Evolutionary conservation across 768 basidiomycete genomes (phyloP), one percentile per base, ranked within the genome.

Genomic region (Dentipellis fragilis): DNA sequence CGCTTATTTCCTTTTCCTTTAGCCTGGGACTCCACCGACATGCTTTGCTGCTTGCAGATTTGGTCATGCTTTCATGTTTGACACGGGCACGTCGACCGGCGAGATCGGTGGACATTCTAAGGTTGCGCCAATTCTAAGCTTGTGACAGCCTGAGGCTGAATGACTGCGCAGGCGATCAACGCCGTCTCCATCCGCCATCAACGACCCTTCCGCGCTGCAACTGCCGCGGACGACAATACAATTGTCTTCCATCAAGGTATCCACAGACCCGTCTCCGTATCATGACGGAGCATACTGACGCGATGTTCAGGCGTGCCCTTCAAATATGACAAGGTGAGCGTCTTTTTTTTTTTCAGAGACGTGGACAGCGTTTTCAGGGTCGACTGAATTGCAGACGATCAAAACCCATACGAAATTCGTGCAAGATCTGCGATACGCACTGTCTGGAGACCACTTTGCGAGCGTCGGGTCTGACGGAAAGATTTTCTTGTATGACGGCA

Each of bases 91-190:
- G 7, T 88, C 88, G 0, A 86, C 84, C 2, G 95, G 94, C 8
- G 91, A 92, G 57, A 91, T 98, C 57, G 77, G 77, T 11, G 94
- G 94, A 0, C 94, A 97, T 67, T 82, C 84, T 51, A 98, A 97
- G 78, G 90, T 86, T 21, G 42, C 14, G 14, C 19, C 42, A 29
- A 29, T 29, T 29, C 29, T 6, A 29, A 45, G 42, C 42, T 17
- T 45, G 42, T 45, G n/a, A 16, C n/a, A n/a, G 42, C 3, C 29
- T 29, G 29, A 29, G 29, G 29, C 29, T 29, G 29, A 29, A 46
- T 42, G 37, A 23, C 29, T 45, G 37, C 10, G n/a, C 59, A 93
- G 89, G 74, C 78, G 3, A 80, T 98, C 67, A 98, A 94, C 62
- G 84, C 94, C 0, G 89, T 94, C 2, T 80, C 90, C 22, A 87